A percentile compares a stretch with the other conserved stretches of the same genome.
These are phyloP conservation scores for Termitomyces sp. DNA, from an alignment of 768 basidiomycete genomes.

Conservation along the genomic window DNA sequence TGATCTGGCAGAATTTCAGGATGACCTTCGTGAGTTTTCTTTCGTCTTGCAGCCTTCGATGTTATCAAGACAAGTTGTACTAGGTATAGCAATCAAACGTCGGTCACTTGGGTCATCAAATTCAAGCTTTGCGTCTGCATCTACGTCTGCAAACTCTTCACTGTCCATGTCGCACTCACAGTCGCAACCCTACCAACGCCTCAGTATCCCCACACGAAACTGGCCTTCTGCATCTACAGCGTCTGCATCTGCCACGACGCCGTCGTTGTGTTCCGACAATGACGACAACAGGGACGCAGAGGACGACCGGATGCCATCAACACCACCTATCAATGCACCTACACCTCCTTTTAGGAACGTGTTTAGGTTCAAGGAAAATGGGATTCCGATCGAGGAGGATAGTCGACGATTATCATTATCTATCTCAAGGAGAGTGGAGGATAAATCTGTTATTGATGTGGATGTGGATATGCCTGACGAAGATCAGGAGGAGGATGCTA, in stretches of 20 bases:
- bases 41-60: not conserved
- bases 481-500: not conserved
- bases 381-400: slow-evolving; percentile 12
- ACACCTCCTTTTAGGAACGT: slow-evolving; percentile 19
- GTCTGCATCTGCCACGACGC: slow-evolving; percentile 42
- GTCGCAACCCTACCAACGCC: slow-evolving; percentile 15
- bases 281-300: slow-evolving; percentile 49
- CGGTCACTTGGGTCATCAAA: slow-evolving; percentile 28
- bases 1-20: slow-evolving; percentile 21
- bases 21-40: slow-evolving; percentile 30
- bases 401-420: not conserved
- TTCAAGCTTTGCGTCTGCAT: slow-evolving; percentile 21
- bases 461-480: slow-evolving; percentile 24
- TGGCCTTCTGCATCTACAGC: slow-evolving; percentile 8
- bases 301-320: slow-evolving; percentile 49
- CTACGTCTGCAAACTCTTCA: slow-evolving; percentile 10
- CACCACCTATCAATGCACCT: slow-evolving; percentile 39
- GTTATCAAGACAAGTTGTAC: not conserved
- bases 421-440: not conserved
- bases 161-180: slow-evolving; percentile 13
- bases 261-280: slow-evolving; percentile 74
- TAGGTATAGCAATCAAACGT: slow-evolving; percentile 32
- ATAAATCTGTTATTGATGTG: slow-evolving; percentile 30
- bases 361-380: slow-evolving; percentile 16
- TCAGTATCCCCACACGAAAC: slow-evolving; percentile 6